Conservation (phyloP, 805 yeast species). For the Diddensiella caesifluorescens region DNA sequence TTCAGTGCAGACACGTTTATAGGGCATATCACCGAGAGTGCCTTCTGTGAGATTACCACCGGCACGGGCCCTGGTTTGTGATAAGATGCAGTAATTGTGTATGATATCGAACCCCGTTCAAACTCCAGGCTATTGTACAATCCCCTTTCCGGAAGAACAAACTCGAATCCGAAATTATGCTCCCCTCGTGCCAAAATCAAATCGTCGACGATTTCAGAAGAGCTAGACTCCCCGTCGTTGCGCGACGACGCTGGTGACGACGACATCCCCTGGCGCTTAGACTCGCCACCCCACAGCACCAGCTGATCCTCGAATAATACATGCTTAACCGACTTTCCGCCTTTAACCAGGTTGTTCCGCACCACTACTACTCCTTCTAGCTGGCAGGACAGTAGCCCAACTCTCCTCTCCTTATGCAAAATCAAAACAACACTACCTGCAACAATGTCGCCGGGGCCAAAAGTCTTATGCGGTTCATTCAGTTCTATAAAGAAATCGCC, state of each 20-base stretch:
- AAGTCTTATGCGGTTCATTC: constrained; percentile 68
- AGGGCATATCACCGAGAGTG: constrained; percentile 61
- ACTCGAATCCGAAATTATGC: constrained; percentile 81
- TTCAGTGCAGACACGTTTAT: constrained; percentile 66
- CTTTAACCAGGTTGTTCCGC: constrained; percentile 29
- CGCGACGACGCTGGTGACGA: constrained; percentile 6
- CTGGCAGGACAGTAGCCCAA: constrained; percentile 22
- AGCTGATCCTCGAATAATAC: constrained; percentile 28
- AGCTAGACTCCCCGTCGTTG: neutral
- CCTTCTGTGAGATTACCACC: constrained; percentile 43
- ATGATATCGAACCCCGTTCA: constrained; percentile 78
- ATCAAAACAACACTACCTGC: constrained; percentile 31
- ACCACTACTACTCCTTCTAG: constrained; percentile 29
- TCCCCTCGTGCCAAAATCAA: constrained; percentile 48
- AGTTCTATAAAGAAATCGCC: constrained; percentile 59
- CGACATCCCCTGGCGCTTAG: neutral
- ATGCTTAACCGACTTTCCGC: constrained; percentile 24
- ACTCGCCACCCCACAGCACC: constrained; percentile 24
- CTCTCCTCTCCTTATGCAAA: constrained; percentile 24
- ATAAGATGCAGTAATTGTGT: constrained; percentile 47
- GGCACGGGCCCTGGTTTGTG: constrained; percentile 23
- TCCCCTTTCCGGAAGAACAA: constrained; percentile 69
- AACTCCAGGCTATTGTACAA: constrained; percentile 72
- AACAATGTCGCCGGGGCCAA: constrained; percentile 70
- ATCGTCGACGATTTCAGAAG: constrained; percentile 1